phyloP scores from a whole-genome alignment of 139 green algal genomes.

The Picochlorum sp. region DNA sequence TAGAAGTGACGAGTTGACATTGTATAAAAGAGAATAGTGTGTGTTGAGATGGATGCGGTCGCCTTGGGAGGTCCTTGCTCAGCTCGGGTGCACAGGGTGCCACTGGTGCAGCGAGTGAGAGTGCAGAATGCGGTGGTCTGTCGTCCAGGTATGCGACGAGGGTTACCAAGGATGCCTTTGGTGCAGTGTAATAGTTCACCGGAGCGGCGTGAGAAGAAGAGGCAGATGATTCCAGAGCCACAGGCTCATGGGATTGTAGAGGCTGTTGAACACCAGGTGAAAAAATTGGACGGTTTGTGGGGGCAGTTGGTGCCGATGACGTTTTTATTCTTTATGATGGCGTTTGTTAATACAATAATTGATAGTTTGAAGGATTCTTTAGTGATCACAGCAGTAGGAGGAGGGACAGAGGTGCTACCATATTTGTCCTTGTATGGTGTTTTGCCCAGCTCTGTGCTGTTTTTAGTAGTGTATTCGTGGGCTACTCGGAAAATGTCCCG shows the following conservation, averaged over 20 bases:
- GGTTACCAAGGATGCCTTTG: not conserved
- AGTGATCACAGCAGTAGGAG: conserved; percentile 79
- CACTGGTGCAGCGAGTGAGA: too few species aligned
- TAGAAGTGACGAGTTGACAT: too few species aligned
- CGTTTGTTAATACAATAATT: conserved; percentile 91
- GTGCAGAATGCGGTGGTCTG: too few species aligned
- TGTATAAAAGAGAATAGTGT: too few species aligned
- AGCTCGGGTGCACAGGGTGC: too few species aligned
- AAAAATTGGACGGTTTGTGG: conserved; percentile 31
- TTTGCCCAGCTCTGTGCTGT: conserved; percentile 72
- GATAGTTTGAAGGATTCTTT: conserved; percentile 88
- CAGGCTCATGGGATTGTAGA: not conserved
- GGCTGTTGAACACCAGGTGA: conserved; percentile 16
- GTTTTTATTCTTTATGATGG: conserved; percentile 77
- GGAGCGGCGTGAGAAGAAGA: not conserved
- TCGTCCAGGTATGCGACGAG: too few species aligned
- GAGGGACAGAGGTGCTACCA: conserved; percentile 35
- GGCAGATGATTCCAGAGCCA: not conserved
- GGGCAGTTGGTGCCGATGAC: conserved; percentile 73
- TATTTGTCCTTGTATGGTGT: conserved; percentile 77
- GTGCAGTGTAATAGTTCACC: not conserved
- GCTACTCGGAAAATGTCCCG: conserved; percentile 52
- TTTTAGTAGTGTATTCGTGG: conserved; percentile 62
- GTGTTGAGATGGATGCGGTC: too few species aligned
- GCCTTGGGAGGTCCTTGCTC: too few species aligned